Evolutionary conservation across 495 filamentous ascomycete genomes (phyloP).

Genomic region (Annulohypoxylon stygium): DNA sequence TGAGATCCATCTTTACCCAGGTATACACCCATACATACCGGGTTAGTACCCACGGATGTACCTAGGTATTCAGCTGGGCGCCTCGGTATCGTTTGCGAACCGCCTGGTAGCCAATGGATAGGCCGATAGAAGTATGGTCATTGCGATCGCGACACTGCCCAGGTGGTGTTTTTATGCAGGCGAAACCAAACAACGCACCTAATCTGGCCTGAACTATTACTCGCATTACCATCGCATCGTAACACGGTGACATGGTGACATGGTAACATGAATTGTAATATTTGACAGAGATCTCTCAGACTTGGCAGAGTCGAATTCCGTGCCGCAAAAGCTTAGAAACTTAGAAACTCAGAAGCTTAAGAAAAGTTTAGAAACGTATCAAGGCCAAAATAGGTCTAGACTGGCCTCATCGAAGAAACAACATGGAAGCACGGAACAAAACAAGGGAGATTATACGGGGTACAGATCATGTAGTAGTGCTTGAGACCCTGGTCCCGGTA

Average conservation of each 20-base stretch:
- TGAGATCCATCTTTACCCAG: too few relatives aligned
- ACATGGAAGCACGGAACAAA: conserved; percentile 33
- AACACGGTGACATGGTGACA: too few relatives aligned
- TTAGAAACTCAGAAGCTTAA: neutral
- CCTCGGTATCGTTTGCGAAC: neutral
- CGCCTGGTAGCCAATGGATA: too few relatives aligned
- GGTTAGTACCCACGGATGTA: too few relatives aligned
- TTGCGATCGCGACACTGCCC: too few relatives aligned
- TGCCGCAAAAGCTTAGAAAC: neutral
- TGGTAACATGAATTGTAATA: neutral
- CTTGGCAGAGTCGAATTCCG: neutral
- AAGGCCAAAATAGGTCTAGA: neutral
- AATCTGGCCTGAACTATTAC: conserved; percentile 13
- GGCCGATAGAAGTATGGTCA: too few relatives aligned
- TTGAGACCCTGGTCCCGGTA: conserved; percentile 22
- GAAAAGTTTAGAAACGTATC: conserved; percentile 15
- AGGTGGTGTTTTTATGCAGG: conserved; percentile 24
- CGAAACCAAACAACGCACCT: conserved; percentile 37
- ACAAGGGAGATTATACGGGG: conserved; percentile 44
- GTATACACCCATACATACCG: too few relatives aligned
- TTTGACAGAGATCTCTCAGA: conserved; percentile 19
- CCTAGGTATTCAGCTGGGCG: neutral
- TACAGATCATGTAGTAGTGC: conserved; percentile 37
- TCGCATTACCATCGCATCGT: conserved; percentile 4
- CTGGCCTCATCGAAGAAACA: conserved; percentile 30